A percentile compares a stretch with the other conserved stretches of the same genome.
These are phyloP conservation scores for Trichoderma asperelloides DNA, from an alignment of 495 filamentous ascomycete species.

Conservation along the genomic window DNA sequence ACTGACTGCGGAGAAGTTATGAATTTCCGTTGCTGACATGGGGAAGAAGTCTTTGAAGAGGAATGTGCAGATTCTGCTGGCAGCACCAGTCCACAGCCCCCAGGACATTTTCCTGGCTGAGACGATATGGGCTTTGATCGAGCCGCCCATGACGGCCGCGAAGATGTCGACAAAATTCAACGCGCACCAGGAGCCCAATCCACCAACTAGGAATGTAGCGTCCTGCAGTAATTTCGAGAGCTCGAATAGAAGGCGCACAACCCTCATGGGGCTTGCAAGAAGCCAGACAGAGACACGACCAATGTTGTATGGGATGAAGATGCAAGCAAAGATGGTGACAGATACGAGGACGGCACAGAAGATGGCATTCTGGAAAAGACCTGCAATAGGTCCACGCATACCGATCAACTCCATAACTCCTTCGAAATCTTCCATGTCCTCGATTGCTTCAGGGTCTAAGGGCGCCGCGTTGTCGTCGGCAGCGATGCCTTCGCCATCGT, in stretches of 20 bases:
- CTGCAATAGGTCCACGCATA: constrained; percentile 86
- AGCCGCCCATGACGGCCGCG: not conserved
- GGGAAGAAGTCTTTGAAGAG: constrained; percentile 29
- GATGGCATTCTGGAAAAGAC: constrained; percentile 85
- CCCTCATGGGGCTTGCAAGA: constrained; percentile 69
- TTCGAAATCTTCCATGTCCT: constrained; percentile 95
- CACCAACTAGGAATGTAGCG: constrained; percentile 29
- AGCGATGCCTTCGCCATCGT: constrained; percentile 29
- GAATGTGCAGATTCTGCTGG: constrained; percentile 26
- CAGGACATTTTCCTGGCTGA: constrained; percentile 13
- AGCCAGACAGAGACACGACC: constrained; percentile 76
- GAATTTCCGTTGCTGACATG: constrained; percentile 32
- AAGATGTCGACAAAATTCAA: constrained; percentile 18
- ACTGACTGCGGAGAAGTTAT: constrained; percentile 39
- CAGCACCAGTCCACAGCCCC: constrained; percentile 18
- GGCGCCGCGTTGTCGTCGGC: constrained; percentile 17
- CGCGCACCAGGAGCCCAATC: constrained; percentile 19
- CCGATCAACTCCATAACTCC: constrained; percentile 93
- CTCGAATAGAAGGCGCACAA: constrained; percentile 59
- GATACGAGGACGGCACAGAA: constrained; percentile 89
- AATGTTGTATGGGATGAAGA: constrained; percentile 86
- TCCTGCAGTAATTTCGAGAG: constrained; percentile 60
- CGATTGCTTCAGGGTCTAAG: constrained; percentile 43
- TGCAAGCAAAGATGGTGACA: constrained; percentile 69
- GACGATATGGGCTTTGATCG: constrained; percentile 12